These are phyloP conservation scores for Lachnellula occidentalis DNA, from an alignment of 2,329 filamentous ascomycete species.

Conservation along the genomic window DNA sequence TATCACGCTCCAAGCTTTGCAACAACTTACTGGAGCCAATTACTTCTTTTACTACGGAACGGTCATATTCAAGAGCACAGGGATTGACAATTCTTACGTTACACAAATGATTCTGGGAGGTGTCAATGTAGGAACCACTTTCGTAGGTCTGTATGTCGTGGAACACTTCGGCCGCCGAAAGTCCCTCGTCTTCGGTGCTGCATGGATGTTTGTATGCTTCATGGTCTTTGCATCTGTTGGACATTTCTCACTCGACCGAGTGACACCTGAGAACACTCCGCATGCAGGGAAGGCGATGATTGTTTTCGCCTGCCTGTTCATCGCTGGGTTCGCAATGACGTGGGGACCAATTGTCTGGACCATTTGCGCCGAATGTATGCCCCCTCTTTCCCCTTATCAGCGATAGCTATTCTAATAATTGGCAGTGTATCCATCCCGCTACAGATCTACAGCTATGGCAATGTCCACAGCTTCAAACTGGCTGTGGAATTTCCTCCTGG, in stretches of 20 bases:
- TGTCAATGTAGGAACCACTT: constrained; percentile 53
- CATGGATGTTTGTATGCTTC: constrained; percentile 58
- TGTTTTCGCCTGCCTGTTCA: constrained; percentile 66
- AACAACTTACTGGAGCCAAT: constrained; percentile 60
- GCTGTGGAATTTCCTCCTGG: constrained; percentile 68
- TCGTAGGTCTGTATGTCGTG: constrained; percentile 50
- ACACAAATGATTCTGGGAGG: constrained; percentile 61
- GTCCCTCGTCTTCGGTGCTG: constrained; percentile 57
- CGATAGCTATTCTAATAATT: neutral
- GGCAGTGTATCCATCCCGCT: constrained; percentile 53
- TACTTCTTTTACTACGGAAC: constrained; percentile 57
- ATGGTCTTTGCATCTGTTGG: constrained; percentile 16
- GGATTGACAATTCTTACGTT: constrained; percentile 55
- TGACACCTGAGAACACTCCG: constrained; percentile 42
- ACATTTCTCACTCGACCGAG: constrained; percentile 25
- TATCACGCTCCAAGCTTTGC: constrained; percentile 57
- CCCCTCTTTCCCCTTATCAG: too few species aligned
- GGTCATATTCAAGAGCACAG: constrained; percentile 57
- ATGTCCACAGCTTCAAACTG: constrained; percentile 57
- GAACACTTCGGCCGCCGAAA: constrained; percentile 62
- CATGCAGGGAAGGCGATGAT: constrained; percentile 61
- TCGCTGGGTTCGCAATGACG: constrained; percentile 61
- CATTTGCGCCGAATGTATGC: constrained; percentile 49
- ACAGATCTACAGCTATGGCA: constrained; percentile 53
- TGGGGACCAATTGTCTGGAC: constrained; percentile 66